phyloP scores from a whole-genome alignment of 2,329 filamentous ascomycete genomes.

The Knufia fluminis region DNA sequence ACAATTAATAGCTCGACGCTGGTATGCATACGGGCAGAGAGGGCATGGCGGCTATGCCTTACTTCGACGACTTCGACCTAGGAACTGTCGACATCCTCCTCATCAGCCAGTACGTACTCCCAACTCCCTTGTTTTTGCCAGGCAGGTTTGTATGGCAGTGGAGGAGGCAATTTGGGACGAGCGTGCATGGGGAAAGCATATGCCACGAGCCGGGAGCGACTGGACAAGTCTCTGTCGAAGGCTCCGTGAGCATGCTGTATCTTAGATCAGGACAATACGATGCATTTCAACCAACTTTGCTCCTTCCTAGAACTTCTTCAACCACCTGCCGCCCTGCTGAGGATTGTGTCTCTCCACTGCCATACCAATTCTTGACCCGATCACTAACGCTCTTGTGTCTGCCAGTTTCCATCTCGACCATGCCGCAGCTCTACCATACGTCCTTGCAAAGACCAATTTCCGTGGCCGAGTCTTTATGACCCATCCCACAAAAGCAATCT shows the following conservation, averaged over 20 bases:
- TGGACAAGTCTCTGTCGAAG: not conserved
- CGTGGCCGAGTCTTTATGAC: constrained; percentile 97
- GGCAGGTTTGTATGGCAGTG: constrained; percentile 1
- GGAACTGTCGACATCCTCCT: constrained; percentile 94
- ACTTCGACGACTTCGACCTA: constrained; percentile 97
- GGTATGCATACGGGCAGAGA: constrained; percentile 82
- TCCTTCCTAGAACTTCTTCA: constrained; percentile 1
- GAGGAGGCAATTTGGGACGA: not conserved
- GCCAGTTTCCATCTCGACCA: constrained; percentile 94
- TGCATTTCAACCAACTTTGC: constrained; percentile 17
- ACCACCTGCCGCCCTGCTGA: not conserved
- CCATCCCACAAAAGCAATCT: constrained; percentile 97
- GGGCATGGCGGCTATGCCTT: constrained; percentile 83
- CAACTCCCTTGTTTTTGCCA: constrained; percentile 13
- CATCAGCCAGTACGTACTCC: constrained; percentile 88
- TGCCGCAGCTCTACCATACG: constrained; percentile 95
- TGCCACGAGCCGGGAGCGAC: not conserved
- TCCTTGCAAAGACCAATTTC: constrained; percentile 96
- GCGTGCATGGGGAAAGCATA: not conserved
- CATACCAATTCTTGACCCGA: not conserved
- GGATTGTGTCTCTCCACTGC: constrained; percentile 1
- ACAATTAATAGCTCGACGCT: constrained; percentile 66
- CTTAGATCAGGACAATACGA: constrained; percentile 19
- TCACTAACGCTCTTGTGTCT: not conserved
- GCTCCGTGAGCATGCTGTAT: constrained; percentile 1